Conservation (phyloP, 2,329 filamentous ascomycete genomes). For the Ambrosiella beaveri region DNA sequence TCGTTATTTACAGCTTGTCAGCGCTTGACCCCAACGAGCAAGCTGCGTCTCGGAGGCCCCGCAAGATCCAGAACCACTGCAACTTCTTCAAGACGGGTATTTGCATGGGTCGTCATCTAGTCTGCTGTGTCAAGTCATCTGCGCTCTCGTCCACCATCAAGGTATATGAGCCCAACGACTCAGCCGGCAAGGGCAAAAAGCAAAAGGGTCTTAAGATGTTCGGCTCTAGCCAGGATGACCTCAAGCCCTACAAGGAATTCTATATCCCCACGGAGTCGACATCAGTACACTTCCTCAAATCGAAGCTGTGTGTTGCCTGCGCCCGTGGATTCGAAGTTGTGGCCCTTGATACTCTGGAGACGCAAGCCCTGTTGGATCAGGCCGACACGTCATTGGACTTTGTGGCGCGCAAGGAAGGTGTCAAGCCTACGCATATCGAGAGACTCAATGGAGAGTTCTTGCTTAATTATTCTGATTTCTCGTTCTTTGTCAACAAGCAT, state of each 20-base stretch:
- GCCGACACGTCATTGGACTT: slow-evolving; percentile 97
- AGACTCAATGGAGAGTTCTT: slow-evolving; percentile 92
- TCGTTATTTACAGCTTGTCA: slow-evolving; percentile 75
- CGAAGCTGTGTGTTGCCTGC: slow-evolving; percentile 90
- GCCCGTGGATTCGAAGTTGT: slow-evolving; percentile 94
- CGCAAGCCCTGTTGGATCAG: slow-evolving; percentile 89
- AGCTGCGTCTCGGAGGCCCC: slow-evolving; percentile 64
- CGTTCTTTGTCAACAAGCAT: slow-evolving; percentile 97
- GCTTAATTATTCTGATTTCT: slow-evolving; percentile 96
- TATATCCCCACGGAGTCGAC: slow-evolving; percentile 98
- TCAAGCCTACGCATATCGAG: slow-evolving; percentile 92
- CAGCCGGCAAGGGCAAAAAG: slow-evolving; percentile 83
- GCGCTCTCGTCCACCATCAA: slow-evolving; percentile 92
- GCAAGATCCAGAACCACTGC: slow-evolving; percentile 93
- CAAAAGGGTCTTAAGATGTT: slow-evolving; percentile 97
- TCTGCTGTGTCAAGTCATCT: slow-evolving; percentile 91
- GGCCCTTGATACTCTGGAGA: slow-evolving; percentile 90
- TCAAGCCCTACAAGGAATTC: slow-evolving; percentile 96
- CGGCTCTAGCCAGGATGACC: slow-evolving; percentile 75
- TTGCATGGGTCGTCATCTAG: slow-evolving; percentile 80
- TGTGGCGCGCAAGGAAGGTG: slow-evolving; percentile 80
- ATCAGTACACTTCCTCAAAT: slow-evolving; percentile 92
- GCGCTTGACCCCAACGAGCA: slow-evolving; percentile 74
- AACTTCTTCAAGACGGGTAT: slow-evolving; percentile 98
- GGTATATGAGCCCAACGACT: slow-evolving; percentile 96